Conservation (phyloP, 192 early-diverging fungal species). For the Backusella tuberculispora region DNA sequence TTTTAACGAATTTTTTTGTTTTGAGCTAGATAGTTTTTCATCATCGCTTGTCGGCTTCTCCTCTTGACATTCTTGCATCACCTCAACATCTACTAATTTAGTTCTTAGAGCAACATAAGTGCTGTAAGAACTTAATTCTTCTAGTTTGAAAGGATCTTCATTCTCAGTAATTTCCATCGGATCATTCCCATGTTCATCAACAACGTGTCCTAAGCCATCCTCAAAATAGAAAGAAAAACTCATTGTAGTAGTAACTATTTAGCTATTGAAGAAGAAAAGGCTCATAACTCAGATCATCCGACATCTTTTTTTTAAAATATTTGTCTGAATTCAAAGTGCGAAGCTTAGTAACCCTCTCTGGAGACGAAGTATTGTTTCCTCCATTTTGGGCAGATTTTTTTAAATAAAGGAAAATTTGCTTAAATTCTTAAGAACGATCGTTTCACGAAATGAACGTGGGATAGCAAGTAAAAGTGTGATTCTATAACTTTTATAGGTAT, state of each 20-base stretch:
- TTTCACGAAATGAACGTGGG: neutral
- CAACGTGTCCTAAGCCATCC: slow-evolving; percentile 10
- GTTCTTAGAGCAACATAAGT: neutral
- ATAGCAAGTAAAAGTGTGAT: neutral
- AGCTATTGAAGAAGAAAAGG: slow-evolving; percentile 9
- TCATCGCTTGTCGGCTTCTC: neutral
- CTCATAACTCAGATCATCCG: slow-evolving; percentile 13
- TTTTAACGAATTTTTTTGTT: neutral
- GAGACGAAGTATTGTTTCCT: too few relatives aligned
- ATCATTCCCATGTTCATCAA: slow-evolving; percentile 9
- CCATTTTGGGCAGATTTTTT: neutral
- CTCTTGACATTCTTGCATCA: neutral
- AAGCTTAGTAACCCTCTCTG: too few relatives aligned
- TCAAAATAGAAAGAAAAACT: slow-evolving; percentile 22
- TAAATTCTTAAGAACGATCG: neutral
- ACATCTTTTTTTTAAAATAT: slow-evolving; percentile 2
- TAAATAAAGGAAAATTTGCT: neutral
- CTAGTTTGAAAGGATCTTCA: slow-evolving; percentile 3
- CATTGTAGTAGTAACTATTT: slow-evolving; percentile 10
- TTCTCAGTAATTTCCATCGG: neutral
- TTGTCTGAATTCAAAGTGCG: too few relatives aligned
- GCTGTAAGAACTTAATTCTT: neutral
- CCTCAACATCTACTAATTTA: neutral
- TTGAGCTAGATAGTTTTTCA: neutral
- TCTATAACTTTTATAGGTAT: neutral